Evolutionary conservation across 2,329 filamentous ascomycete genomes (phyloP), one percentile per base, ranked within the genome.

Genomic region (Exophiala sideris): DNA sequence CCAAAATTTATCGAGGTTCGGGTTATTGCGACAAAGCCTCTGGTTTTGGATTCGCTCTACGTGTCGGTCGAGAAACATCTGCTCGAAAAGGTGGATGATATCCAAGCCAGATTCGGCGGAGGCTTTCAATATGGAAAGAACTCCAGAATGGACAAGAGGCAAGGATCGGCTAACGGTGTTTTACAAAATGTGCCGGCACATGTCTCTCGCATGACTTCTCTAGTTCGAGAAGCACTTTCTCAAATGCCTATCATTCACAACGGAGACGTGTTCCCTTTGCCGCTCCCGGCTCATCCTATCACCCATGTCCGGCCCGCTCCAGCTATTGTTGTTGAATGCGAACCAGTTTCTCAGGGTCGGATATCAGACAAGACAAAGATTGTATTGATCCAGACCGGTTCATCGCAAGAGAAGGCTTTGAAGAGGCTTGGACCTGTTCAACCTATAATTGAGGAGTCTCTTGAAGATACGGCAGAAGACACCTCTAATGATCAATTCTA

Each of bases 401-500:
- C 74, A 42, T 72, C 67, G 41, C 74, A 67, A 45, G 70, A 61
- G 60, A 72, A 64, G 62, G 67, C 54, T 47, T 69, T 77, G 60
- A 74, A 74, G 52, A 71, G 72, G 24, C 72, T 74, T 14, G 70
- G 72, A 49, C 73, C 79, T 10, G 67, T 78, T 0, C 69, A 75
- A 1, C 76, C 78, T 14, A 79, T 77, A 5, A 73, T 86, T 29
- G 84, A 85, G 62, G 84, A 83, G 41, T 78, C 82, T 20, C 78
- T 72, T 12, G 77, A 74, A 50, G 79, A 82, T 57, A 77, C 78
- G 45, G 87, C 88, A 29, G 89, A 95, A 53, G 90, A 95, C 64
- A 90, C 88, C 1, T 86, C 88, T 5, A 95, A 88, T 54, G 92
- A 97, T 66, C 86, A 91, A 63, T 96, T 96, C 73, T 96, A 84